Conservation (phyloP, 371 early-diverging fungal species). For the Mycotypha africana region DNA sequence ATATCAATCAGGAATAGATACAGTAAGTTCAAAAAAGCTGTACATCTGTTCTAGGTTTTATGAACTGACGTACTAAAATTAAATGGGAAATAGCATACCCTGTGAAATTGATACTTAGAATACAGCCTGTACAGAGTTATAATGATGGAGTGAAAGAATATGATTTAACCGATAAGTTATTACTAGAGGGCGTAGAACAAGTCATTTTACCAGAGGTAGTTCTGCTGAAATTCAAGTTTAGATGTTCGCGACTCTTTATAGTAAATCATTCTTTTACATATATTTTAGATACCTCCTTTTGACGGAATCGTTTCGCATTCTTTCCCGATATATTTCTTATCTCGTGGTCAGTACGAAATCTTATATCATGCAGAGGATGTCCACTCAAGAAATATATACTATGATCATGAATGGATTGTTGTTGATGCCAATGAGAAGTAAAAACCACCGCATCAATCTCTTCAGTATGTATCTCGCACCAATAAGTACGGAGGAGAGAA, state of each 20-base stretch:
- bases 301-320: slow-evolving; percentile 5
- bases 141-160: slow-evolving; percentile 62
- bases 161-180: slow-evolving; percentile 51
- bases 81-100: slow-evolving; percentile 27
- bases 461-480: too few relatives aligned
- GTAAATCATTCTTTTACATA: too few relatives aligned
- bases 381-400: slow-evolving; percentile 49
- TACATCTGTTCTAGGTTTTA: neutral
- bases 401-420: slow-evolving; percentile 57
- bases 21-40: slow-evolving; percentile 18
- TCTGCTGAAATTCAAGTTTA: too few relatives aligned
- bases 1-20: slow-evolving; percentile 51
- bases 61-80: too few relatives aligned
- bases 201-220: slow-evolving; percentile 57
- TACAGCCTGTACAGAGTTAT: slow-evolving; percentile 64
- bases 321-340: slow-evolving; percentile 58
- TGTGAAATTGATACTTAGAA: slow-evolving; percentile 54
- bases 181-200: slow-evolving; percentile 59
- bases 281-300: too few relatives aligned
- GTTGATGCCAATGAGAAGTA: too few relatives aligned
- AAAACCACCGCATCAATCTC: too few relatives aligned
- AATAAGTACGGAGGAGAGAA: too few relatives aligned
- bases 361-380: slow-evolving; percentile 66
- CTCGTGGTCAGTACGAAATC: slow-evolving; percentile 59
- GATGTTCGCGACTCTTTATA: too few relatives aligned